A percentile compares a stretch with the other conserved stretches of the same genome.
These are phyloP conservation scores for Stropharia rugosoannulata DNA, from an alignment of 768 basidiomycete species.

Conservation along the genomic window DNA sequence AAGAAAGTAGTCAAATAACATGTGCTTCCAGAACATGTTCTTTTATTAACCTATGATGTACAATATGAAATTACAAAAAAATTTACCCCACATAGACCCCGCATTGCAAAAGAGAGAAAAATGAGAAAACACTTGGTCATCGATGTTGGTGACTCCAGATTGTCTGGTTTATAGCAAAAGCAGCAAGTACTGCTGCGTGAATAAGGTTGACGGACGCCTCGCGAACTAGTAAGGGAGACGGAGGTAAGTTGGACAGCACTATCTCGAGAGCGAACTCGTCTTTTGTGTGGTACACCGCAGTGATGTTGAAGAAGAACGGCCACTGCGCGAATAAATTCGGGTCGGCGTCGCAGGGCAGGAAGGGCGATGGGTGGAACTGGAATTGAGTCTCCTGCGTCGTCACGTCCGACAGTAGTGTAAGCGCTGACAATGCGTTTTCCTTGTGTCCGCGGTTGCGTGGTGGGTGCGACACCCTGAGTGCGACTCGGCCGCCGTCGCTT, in stretches of 20 bases:
- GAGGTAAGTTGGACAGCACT: background rate
- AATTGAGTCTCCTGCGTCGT: background rate
- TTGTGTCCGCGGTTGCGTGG: no score
- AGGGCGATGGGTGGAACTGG: conserved; percentile 1
- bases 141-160: background rate
- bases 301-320: background rate
- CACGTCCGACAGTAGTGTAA: background rate
- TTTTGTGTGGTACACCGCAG: background rate
- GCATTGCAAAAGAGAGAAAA: background rate
- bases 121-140: background rate
- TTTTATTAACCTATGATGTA: no score
- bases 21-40: no score
- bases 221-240: background rate
- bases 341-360: background rate
- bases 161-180: background rate
- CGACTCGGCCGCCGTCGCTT: background rate
- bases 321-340: background rate
- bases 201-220: background rate
- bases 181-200: background rate
- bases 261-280: background rate
- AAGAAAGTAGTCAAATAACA: no score
- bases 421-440: background rate
- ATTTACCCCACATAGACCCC: background rate
- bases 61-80: no score
- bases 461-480: background rate